Conservation (phyloP, 805 yeast genomes). For the Jamesozyma piceae region DNA sequence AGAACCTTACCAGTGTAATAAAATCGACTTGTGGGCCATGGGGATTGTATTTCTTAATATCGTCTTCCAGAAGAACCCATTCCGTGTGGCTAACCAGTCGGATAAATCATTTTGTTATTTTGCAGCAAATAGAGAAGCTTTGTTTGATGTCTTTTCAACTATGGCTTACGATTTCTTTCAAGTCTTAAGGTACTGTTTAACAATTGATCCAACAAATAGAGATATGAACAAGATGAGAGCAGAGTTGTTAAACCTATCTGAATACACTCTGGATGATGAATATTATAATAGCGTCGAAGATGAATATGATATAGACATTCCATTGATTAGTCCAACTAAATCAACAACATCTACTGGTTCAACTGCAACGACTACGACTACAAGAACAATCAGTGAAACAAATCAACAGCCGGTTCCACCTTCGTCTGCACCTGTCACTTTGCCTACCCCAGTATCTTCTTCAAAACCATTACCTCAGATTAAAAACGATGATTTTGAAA, state of each 20-base stretch:
- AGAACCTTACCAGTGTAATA: constrained; percentile 63
- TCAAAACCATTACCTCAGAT: constrained; percentile 14
- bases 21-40: constrained; percentile 82
- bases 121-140: constrained; percentile 77
- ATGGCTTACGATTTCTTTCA: constrained; percentile 81
- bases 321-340: constrained; percentile 2
- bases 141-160: constrained; percentile 84
- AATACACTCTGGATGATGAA: constrained; percentile 80
- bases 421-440: constrained; percentile 26
- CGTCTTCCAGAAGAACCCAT: constrained; percentile 84
- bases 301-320: constrained; percentile 30
- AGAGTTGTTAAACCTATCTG: constrained; percentile 51
- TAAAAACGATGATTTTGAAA: constrained; percentile 6
- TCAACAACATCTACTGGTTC: constrained; percentile 2
- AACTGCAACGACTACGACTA: neutral
- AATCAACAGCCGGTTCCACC: constrained; percentile 19
- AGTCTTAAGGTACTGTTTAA: constrained; percentile 67
- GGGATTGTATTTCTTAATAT: constrained; percentile 77
- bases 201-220: constrained; percentile 82
- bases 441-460: constrained; percentile 25
- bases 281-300: constrained; percentile 34
- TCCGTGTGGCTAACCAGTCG: constrained; percentile 65
- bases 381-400: neutral
- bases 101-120: constrained; percentile 81
- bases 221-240: constrained; percentile 49